Evolutionary conservation across 2,329 filamentous ascomycete genomes (phyloP).

Genomic region (Xylariaceae sp.): DNA sequence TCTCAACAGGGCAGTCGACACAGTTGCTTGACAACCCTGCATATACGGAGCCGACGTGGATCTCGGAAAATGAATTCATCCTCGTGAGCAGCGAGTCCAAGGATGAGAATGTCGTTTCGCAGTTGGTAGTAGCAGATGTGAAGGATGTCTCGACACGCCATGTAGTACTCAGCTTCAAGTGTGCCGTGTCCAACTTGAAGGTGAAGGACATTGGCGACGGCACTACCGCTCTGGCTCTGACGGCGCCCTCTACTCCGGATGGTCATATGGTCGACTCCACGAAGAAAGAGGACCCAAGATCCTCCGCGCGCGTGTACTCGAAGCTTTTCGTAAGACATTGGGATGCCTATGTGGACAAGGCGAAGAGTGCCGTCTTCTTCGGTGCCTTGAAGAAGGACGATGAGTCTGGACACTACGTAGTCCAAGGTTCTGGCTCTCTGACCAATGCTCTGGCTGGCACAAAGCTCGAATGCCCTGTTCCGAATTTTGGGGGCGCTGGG

Average conservation of each 20-base stretch:
- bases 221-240: conserved; percentile 53
- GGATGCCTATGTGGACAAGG: conserved; percentile 70
- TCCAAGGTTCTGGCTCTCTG: conserved; percentile 42
- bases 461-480: conserved; percentile 62
- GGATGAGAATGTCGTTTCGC: conserved; percentile 43
- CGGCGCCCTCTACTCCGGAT: conserved; percentile 62
- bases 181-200: conserved; percentile 57
- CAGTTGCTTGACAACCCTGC: conserved; percentile 61
- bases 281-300: conserved; percentile 54
- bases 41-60: conserved; percentile 71
- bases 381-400: conserved; percentile 34
- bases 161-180: conserved; percentile 47
- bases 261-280: conserved; percentile 67
- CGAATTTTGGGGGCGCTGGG: conserved; percentile 73
- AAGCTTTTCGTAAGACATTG: conserved; percentile 77
- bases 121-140: conserved; percentile 40
- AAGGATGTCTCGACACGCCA: conserved; percentile 38
- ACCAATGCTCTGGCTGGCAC: conserved; percentile 62
- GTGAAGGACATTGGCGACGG: conserved; percentile 46
- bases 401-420: conserved; percentile 32
- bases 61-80: conserved; percentile 61
- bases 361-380: conserved; percentile 59
- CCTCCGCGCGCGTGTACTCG: conserved; percentile 67
- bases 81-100: conserved; percentile 50
- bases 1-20: conserved; percentile 61